Percentiles rank a stretch among this genome's conserved stretches.
These are phyloP conservation scores for Ganoderma lingzhi DNA, from an alignment of 1,284 basidiomycete species.

Conservation along the genomic window DNA sequence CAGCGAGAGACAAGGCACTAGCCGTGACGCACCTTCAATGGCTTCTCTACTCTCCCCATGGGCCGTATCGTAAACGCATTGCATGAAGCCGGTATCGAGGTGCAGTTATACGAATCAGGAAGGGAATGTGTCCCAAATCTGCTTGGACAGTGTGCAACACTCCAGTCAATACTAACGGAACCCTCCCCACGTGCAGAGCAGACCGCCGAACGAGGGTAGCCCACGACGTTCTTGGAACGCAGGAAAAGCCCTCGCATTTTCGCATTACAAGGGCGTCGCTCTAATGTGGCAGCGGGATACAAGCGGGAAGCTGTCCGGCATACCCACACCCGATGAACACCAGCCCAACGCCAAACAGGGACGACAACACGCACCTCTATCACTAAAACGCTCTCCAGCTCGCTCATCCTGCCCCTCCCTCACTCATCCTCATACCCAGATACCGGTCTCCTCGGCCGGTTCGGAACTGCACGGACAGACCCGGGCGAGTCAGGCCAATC, in stretches of 20 bases:
- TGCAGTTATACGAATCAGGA: background rate
- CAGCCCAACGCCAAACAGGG: background rate
- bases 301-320: background rate
- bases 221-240: background rate
- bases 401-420: background rate
- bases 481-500: slow-evolving; percentile 11
- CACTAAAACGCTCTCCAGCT: background rate
- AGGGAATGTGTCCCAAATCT: background rate
- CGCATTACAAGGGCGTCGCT: background rate
- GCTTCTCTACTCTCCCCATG: background rate
- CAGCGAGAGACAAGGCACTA: background rate
- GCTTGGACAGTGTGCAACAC: background rate
- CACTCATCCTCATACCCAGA: slow-evolving; percentile 59
- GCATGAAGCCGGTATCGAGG: background rate
- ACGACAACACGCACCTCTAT: slow-evolving; percentile 24
- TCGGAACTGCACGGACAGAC: slow-evolving; percentile 49
- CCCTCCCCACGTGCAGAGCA: background rate
- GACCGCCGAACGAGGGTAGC: background rate
- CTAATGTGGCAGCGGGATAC: slow-evolving; percentile 3
- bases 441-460: slow-evolving; percentile 55
- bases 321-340: background rate
- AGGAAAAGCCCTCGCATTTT: slow-evolving; percentile 5
- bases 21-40: background rate
- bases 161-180: background rate
- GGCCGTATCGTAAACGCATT: background rate